Conservation (phyloP, 169 alveolate genomes). For the Plasmodium fragile region DNA sequence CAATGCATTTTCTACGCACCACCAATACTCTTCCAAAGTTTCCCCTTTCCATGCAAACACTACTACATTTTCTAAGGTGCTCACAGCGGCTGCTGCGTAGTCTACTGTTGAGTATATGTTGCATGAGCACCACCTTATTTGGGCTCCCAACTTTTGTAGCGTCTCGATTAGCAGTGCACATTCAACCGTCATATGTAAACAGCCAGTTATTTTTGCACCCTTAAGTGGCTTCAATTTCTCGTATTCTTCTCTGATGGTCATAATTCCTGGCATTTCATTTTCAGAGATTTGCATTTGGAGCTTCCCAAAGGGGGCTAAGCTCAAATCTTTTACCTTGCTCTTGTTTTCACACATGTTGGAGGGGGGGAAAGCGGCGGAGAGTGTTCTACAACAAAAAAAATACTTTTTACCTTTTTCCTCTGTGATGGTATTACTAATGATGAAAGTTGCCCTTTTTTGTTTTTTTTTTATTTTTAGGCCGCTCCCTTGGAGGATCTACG, state of each 20-base stretch:
- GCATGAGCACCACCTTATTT: slow-evolving; percentile 98
- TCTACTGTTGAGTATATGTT: slow-evolving; percentile 98
- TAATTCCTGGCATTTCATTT: slow-evolving; percentile 98
- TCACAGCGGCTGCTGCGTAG: slow-evolving; percentile 97
- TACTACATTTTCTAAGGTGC: slow-evolving; percentile 90
- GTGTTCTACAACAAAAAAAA: neutral
- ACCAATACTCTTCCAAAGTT: slow-evolving; percentile 97
- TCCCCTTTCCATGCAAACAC: slow-evolving; percentile 98
- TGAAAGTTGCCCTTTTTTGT: neutral
- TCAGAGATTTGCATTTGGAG: slow-evolving; percentile 94
- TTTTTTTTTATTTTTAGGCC: neutral
- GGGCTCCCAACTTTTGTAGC: slow-evolving; percentile 94
- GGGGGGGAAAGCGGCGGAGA: neutral
- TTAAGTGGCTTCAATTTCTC: slow-evolving; percentile 92
- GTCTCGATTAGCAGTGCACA: slow-evolving; percentile 92
- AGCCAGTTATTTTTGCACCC: slow-evolving; percentile 97
- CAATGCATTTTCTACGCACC: slow-evolving; percentile 95
- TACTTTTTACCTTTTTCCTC: neutral
- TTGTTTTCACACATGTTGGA: slow-evolving; percentile 31
- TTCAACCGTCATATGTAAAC: slow-evolving; percentile 97
- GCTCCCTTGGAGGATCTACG: neutral
- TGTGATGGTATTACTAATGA: neutral
- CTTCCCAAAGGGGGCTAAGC: slow-evolving; percentile 95
- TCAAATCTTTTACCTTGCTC: slow-evolving; percentile 90
- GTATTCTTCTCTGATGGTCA: slow-evolving; percentile 92